phyloP scores from a whole-genome alignment of 805 yeast species.

The Metschnikowia picachoensis region DNA sequence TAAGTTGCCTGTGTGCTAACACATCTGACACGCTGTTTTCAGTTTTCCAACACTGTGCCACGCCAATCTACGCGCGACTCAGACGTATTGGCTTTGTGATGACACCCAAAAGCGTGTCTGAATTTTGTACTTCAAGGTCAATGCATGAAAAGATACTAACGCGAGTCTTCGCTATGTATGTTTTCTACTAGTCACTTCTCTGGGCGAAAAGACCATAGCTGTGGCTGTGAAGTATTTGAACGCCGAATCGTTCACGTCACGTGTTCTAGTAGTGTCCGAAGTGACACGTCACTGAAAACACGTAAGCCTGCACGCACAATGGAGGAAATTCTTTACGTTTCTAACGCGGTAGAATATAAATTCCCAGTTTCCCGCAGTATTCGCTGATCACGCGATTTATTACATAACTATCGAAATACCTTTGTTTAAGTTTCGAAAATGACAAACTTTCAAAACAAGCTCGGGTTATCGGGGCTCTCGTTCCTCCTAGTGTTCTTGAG shows the following conservation, averaged over 20 bases:
- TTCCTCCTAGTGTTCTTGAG: slow-evolving; percentile 32
- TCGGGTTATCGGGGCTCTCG: slow-evolving; percentile 29
- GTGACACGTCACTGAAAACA: slow-evolving; percentile 16
- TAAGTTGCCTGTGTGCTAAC: no score
- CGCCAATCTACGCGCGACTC: no score
- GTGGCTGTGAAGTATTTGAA: no score
- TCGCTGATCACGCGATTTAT: background rate
- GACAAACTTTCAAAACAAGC: slow-evolving; percentile 11
- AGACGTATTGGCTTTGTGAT: no score
- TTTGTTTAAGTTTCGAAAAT: slow-evolving; percentile 3
- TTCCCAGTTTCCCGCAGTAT: slow-evolving; percentile 2
- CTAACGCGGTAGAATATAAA: slow-evolving; percentile 16
- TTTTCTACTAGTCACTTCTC: no score
- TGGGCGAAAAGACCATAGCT: no score
- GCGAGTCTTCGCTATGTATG: no score
- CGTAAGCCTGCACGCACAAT: slow-evolving; percentile 8
- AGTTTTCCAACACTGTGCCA: no score
- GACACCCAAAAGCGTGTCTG: no score
- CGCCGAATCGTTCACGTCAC: background rate
- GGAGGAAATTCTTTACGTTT: slow-evolving; percentile 14
- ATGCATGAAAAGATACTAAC: no score
- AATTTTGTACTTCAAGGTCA: no score
- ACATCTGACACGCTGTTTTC: no score
- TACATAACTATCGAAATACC: background rate
- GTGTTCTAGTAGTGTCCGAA: slow-evolving; percentile 5